Percentiles rank a stretch among this genome's conserved stretches.
Evolutionary conservation across 805 yeast genomes (phyloP).

Genomic region (Henningerozyma blattae): DNA sequence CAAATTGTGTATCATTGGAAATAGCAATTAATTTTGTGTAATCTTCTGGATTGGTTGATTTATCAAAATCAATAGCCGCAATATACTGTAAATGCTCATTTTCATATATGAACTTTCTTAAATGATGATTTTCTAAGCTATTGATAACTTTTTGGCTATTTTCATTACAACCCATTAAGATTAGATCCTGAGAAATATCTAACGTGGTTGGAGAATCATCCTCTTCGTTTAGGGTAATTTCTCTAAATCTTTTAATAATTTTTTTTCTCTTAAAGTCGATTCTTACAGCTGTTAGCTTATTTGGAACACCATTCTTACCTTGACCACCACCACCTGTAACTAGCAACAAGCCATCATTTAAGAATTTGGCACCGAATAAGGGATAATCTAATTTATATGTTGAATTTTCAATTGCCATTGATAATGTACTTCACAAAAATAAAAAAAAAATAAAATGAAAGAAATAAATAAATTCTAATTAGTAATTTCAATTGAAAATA

Average conservation of each 20-base stretch:
- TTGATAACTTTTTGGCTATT: slow-evolving; percentile 42
- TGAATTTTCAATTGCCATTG: slow-evolving; percentile 17
- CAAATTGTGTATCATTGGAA: slow-evolving; percentile 46
- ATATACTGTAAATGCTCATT: slow-evolving; percentile 51
- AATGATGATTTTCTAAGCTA: slow-evolving; percentile 50
- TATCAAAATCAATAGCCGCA: slow-evolving; percentile 44
- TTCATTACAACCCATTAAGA: slow-evolving; percentile 71
- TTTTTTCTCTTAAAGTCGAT: slow-evolving; percentile 39
- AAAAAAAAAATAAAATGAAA: background rate
- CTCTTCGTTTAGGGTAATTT: slow-evolving; percentile 42
- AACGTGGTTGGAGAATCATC: slow-evolving; percentile 88
- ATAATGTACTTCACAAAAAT: background rate
- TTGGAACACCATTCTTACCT: slow-evolving; percentile 80
- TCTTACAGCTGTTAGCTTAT: slow-evolving; percentile 58
- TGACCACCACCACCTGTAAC: slow-evolving; percentile 96
- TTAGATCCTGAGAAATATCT: slow-evolving; percentile 37
- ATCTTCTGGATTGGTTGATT: slow-evolving; percentile 33
- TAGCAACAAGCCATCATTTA: slow-evolving; percentile 45
- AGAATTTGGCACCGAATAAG: slow-evolving; percentile 64
- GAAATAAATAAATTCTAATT: no score
- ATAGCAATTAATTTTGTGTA: slow-evolving; percentile 49
- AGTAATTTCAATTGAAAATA: no score
- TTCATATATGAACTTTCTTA: slow-evolving; percentile 53
- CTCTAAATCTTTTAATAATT: slow-evolving; percentile 48
- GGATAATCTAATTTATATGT: slow-evolving; percentile 51